Evolutionary conservation across 176 grass and related monocot species (phyloP), one percentile per base, ranked within the genome.

Genomic region (Oryza nivara): DNA sequence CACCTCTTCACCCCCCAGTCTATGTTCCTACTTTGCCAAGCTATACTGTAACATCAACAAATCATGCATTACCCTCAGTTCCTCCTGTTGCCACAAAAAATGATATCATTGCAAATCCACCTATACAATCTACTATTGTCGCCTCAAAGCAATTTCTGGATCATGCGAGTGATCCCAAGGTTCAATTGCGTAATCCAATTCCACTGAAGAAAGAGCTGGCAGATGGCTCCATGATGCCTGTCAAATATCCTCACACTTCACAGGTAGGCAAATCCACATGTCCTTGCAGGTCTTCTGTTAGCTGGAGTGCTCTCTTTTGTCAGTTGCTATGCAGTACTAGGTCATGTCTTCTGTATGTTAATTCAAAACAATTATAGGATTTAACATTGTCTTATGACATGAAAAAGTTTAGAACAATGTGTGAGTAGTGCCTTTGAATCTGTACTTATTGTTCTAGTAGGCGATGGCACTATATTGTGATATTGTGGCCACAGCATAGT

Each of bases 91-190:
- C 67, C 85, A 82, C 26, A 5, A 92, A 88, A 77, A 80, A 67
- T 35, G 76, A 71, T 45, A 26, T 79, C 46, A 67, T 61, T 44
- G 5, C 70, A 36, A 84, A 79, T 90, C 69, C 79, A 77, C 82
- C 82, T 35, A 36, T 79, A 68, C 89, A 90, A 72, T 81, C 81
- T 56, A 86, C 82, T 36, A 64, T 83, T 83, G 82, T 89, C 9
- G 71, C 87, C 11, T 83, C 82, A 69, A 91, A 94, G 79, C 82
- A 91, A 54, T 88, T 92, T 86, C 88, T 87, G 78, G 68, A 84
- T 47, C 81, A 77, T 74, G 35, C 60, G 25, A 85, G 77, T 72
- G 65, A 49, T 4, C 86, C 78, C 45, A 92, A 94, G 61, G 58
- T 46, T 82, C 73, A 85, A 49, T 34, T 78, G 44, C 60, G 75